phyloP scores from a whole-genome alignment of 257 asterid species.

The Thymus quinquecostatus region DNA sequence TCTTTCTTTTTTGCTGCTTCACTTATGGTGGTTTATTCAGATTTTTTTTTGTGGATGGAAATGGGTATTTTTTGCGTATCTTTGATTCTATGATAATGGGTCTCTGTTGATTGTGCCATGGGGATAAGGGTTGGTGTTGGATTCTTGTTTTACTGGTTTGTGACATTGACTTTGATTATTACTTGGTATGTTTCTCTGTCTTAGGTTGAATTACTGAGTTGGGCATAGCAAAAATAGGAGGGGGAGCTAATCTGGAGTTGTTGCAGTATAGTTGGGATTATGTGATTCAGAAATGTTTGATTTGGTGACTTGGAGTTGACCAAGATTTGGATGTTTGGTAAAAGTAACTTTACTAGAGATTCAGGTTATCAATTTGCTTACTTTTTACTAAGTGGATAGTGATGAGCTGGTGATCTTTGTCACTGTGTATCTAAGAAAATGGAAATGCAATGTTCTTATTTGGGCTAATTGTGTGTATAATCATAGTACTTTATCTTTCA shows the following conservation, averaged over 20 bases:
- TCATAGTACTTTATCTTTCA: background rate
- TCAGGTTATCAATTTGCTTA: constrained; percentile 18
- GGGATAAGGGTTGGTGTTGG: constrained; percentile 21
- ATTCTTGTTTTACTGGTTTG: constrained; percentile 29
- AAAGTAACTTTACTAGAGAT: constrained; percentile 37
- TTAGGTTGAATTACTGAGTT: constrained; percentile 31
- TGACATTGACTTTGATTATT: constrained; percentile 44
- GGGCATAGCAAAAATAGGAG: constrained; percentile 13
- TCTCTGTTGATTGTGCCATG: constrained; percentile 15
- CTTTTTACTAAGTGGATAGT: constrained; percentile 16
- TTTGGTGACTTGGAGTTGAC: constrained; percentile 37
- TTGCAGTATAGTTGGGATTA: constrained; percentile 27
- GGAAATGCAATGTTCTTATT: constrained; percentile 24
- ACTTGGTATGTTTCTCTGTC: constrained; percentile 11
- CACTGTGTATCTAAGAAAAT: constrained; percentile 15
- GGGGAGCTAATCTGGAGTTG: background rate
- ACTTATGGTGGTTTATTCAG: constrained; percentile 39
- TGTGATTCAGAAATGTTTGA: constrained; percentile 35
- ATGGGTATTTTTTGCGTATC: constrained; percentile 21
- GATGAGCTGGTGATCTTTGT: constrained; percentile 29
- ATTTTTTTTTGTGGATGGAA: constrained; percentile 23
- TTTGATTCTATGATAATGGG: constrained; percentile 19
- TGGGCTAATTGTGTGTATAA: constrained; percentile 9
- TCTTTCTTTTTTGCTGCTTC: constrained; percentile 37
- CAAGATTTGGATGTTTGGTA: constrained; percentile 40